A percentile compares a stretch with the other conserved stretches of the same genome.
Evolutionary conservation across 139 green algal species (phyloP).

Genomic region (Asterochloris erici): DNA sequence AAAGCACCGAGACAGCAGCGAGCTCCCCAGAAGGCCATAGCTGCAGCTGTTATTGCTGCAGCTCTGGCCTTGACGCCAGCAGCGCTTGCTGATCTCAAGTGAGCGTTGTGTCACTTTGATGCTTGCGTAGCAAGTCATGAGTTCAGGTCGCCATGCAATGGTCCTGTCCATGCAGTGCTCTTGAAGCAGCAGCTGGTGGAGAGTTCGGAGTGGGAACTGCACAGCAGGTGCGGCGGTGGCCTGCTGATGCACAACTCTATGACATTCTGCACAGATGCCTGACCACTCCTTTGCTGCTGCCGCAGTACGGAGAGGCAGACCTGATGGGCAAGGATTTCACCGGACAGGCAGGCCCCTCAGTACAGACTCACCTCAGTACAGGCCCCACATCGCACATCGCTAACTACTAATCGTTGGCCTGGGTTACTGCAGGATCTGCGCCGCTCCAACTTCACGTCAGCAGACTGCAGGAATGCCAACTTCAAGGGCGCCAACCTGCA

Average conservation of each 20-base stretch:
- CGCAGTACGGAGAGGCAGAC: constrained; percentile 75
- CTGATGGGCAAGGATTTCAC: constrained; percentile 61
- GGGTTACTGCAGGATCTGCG: constrained; percentile 74
- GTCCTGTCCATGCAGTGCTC: too few relatives aligned
- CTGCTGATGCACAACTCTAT: too few relatives aligned
- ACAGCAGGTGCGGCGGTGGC: too few relatives aligned
- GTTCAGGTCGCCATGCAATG: too few relatives aligned
- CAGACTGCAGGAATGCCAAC: constrained; percentile 51
- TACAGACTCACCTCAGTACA: neutral
- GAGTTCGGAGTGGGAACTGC: constrained; percentile 76
- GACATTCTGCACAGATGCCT: too few relatives aligned
- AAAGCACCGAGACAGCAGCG: neutral
- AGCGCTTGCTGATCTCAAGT: too few relatives aligned
- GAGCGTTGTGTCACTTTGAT: too few relatives aligned
- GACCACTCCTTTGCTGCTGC: neutral
- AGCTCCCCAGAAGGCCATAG: neutral
- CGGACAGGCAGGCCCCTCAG: constrained; percentile 28
- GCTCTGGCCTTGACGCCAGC: neutral
- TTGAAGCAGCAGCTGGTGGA: constrained; percentile 39
- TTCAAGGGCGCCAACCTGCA: constrained; percentile 55
- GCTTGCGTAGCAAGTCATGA: too few relatives aligned
- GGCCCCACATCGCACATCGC: neutral
- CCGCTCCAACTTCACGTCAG: constrained; percentile 86
- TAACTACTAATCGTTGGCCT: neutral
- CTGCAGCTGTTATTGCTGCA: neutral